These are phyloP conservation scores for Penicillium hordei DNA, from an alignment of 2,329 filamentous ascomycete genomes.

Conservation along the genomic window DNA sequence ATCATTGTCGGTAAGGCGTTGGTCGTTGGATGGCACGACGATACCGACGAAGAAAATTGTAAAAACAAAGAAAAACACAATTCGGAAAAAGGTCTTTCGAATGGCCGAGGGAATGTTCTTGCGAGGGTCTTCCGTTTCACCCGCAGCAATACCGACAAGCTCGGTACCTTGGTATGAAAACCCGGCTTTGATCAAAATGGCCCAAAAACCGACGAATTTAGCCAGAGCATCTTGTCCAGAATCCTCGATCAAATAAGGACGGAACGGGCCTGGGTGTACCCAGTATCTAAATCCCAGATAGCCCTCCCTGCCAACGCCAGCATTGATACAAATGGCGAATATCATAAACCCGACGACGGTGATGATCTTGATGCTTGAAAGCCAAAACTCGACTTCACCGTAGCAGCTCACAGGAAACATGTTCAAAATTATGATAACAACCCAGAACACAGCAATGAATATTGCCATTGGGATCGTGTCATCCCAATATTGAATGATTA, in stretches of 20 bases:
- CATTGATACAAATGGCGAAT: conserved; percentile 60
- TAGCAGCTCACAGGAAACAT: conserved; percentile 12
- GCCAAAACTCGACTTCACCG: conserved; percentile 10
- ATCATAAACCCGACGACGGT: conserved; percentile 48
- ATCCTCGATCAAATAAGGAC: conserved; percentile 71
- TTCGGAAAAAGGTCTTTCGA: conserved; percentile 72
- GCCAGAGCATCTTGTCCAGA: conserved; percentile 73
- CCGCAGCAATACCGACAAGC: conserved; percentile 72
- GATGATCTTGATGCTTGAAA: conserved; percentile 10
- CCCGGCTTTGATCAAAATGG: conserved; percentile 47
- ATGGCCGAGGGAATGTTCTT: conserved; percentile 72
- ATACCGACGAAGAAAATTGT: conserved; percentile 66
- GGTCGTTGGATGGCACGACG: conserved; percentile 64
- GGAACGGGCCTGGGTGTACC: conserved; percentile 44
- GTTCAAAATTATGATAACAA: conserved; percentile 8
- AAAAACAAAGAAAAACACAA: conserved; percentile 58
- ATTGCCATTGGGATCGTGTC: conserved; percentile 4
- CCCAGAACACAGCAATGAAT: conserved; percentile 10
- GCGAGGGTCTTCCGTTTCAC: conserved; percentile 70
- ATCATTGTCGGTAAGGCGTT: conserved; percentile 49
- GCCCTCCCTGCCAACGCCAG: conserved; percentile 4
- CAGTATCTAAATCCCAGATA: conserved; percentile 11
- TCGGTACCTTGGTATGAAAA: conserved; percentile 61
- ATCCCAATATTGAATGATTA: conserved; percentile 12
- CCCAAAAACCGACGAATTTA: conserved; percentile 63